These are phyloP conservation scores for Bathelium albidoporum DNA, from an alignment of 495 filamentous ascomycete genomes.

Conservation along the genomic window DNA sequence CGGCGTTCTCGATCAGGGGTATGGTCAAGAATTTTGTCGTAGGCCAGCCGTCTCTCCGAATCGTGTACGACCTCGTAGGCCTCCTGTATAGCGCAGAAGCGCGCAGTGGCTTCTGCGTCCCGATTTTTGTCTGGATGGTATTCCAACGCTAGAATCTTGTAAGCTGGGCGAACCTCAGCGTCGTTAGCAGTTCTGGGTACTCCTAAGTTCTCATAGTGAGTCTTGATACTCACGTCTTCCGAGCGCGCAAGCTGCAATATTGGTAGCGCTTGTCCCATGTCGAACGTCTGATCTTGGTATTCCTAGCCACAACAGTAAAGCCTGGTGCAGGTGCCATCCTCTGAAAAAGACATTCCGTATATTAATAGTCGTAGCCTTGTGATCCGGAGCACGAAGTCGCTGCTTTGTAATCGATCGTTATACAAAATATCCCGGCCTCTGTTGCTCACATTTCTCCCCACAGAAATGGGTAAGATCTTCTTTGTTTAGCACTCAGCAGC, in stretches of 20 bases:
- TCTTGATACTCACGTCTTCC: not conserved
- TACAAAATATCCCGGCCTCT: too few species aligned
- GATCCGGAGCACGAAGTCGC: too few species aligned
- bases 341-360: too few species aligned
- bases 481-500: too few species aligned
- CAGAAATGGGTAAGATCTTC: too few species aligned
- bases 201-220: not conserved
- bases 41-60: not conserved
- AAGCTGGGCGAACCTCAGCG: not conserved
- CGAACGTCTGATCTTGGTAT: too few species aligned
- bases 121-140: not conserved
- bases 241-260: not conserved
- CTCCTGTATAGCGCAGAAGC: not conserved
- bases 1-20: not conserved
- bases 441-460: too few species aligned
- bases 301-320: too few species aligned
- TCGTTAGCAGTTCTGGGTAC: not conserved
- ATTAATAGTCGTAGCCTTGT: too few species aligned
- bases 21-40: not conserved
- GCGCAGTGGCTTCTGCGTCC: not conserved
- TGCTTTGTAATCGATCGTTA: too few species aligned
- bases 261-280: not conserved
- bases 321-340: too few species aligned
- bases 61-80: not conserved
- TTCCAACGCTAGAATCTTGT: not conserved